Evolutionary conservation across 805 yeast species (phyloP), one percentile per base, ranked within the genome.

Genomic region (Zygosaccharomyces lentus): DNA sequence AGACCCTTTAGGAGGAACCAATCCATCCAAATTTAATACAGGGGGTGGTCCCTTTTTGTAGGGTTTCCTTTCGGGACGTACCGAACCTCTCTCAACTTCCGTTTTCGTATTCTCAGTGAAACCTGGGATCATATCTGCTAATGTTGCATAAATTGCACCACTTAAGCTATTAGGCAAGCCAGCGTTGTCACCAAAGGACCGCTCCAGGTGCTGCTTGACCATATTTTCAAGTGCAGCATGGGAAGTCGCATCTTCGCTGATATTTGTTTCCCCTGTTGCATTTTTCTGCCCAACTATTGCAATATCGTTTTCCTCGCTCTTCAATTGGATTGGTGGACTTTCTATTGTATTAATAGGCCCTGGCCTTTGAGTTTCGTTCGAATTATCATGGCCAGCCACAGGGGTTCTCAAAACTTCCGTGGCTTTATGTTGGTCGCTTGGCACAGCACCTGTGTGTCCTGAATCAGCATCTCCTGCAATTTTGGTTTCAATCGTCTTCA

Each of bases 11-110:
- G 65, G 67, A 7, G 65, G 65, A 3, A 59, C 59, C n/a, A 59
- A 37, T 2, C 67, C 67, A 46, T 62, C 67, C 8, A 60, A 34
- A 38, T 62, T 62, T 23, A 62, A 40, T 3, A 54, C 55, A n/a
- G 55, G 57, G 9, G 57, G 46, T 9, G 53, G 49, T 21, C 51
- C 51, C 26, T 46, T 54, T 23, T 50, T 49, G 21, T 52, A 21
- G 23, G 45, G 47, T 25, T 48, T 38, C 21, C 51, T 30, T 27
- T 27, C 36, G 16, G 43, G 36, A 15, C 38, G 37, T 24, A 16
- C 25, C 5, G 32, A 43, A 39, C 40, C 47, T 9, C 34, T 34
- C 5, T 45, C 31, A 4, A 13, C 10, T 17, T 45, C 40, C 9
- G n/a, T 24, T 10, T 49, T 34, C 7, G 37, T 36, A 13, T 48